Percentiles rank a stretch among this genome's conserved stretches.
Conservation (phyloP, 2,329 filamentous ascomycete genomes). For the Claviceps sp. region DNA sequence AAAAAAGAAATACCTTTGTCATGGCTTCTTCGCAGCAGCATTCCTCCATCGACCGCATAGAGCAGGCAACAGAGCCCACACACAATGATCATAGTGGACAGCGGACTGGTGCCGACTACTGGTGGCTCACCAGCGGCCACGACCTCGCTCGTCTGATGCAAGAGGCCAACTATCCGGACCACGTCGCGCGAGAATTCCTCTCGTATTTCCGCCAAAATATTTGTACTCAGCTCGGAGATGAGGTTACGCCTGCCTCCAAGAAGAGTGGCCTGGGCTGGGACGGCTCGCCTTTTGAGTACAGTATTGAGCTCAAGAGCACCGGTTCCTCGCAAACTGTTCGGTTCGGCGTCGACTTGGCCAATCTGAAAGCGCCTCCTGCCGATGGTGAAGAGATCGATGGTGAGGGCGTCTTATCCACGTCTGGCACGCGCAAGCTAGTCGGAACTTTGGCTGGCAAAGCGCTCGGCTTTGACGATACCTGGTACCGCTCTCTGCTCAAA, state of each 20-base stretch:
- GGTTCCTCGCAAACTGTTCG: neutral
- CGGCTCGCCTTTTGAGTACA: neutral
- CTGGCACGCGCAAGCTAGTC: neutral
- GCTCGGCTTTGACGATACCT: neutral
- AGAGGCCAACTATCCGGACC: neutral
- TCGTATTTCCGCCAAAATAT: neutral
- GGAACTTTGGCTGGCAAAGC: neutral
- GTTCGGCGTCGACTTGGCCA: neutral
- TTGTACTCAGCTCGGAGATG: neutral
- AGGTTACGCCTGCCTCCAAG: neutral
- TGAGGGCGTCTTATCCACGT: neutral
- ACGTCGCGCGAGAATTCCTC: neutral
- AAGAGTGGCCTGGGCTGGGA: neutral
- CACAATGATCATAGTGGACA: neutral
- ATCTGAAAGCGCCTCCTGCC: neutral
- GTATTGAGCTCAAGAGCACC: neutral
- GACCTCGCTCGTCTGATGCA: neutral
- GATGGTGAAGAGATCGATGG: too few relatives aligned
- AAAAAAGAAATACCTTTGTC: neutral
- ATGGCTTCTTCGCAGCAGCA: neutral
- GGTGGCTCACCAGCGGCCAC: neutral
- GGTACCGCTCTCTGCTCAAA: neutral
- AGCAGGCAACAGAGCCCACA: neutral
- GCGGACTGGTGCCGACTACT: neutral
- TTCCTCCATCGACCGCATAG: neutral